A percentile compares a stretch with the other conserved stretches of the same genome.
phyloP scores from a whole-genome alignment of 2,329 filamentous ascomycete genomes.

The Hypoxylon sp. region DNA sequence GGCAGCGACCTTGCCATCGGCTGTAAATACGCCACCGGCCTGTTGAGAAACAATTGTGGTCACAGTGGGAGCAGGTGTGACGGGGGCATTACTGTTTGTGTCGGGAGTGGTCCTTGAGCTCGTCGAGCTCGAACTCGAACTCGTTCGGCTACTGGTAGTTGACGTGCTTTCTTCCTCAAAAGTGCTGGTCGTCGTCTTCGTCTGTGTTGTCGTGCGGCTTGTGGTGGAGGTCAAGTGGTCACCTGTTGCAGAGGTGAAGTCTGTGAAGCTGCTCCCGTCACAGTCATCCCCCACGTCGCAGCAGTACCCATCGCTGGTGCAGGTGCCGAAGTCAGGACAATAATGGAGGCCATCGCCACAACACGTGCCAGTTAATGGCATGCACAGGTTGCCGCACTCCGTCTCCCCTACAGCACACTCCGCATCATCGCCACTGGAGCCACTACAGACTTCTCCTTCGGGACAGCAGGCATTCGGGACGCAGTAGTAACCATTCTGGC shows the following conservation, averaged over 20 bases:
- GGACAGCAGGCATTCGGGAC: conserved; percentile 44
- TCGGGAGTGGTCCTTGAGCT: conserved; percentile 6
- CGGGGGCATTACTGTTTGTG: conserved; percentile 1
- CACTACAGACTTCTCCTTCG: conserved; percentile 39
- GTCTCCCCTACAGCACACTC: conserved; percentile 35
- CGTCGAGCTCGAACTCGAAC: conserved; percentile 3
- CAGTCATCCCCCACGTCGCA: conserved; percentile 38
- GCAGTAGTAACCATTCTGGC: conserved; percentile 41
- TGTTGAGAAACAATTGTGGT: conserved; percentile 29
- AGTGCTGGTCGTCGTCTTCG: conserved; percentile 23
- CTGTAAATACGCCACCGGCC: conserved; percentile 36
- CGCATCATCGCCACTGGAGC: conserved; percentile 23
- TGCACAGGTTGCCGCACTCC: conserved; percentile 43
- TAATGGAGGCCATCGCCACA: conserved; percentile 41
- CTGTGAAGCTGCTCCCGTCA: conserved; percentile 15
- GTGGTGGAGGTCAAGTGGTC: conserved; percentile 31
- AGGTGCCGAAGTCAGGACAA: conserved; percentile 46
- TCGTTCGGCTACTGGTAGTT: conserved; percentile 18
- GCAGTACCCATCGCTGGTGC: conserved; percentile 39
- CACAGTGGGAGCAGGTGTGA: conserved; percentile 31
- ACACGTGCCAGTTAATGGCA: conserved; percentile 45
- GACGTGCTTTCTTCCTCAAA: conserved; percentile 12
- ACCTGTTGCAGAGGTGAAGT: conserved; percentile 14
- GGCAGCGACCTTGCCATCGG: conserved; percentile 38
- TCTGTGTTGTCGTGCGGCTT: conserved; percentile 26